Conservation (phyloP, 148 eudicot genomes). For the Persicaria maculosa region DNA sequence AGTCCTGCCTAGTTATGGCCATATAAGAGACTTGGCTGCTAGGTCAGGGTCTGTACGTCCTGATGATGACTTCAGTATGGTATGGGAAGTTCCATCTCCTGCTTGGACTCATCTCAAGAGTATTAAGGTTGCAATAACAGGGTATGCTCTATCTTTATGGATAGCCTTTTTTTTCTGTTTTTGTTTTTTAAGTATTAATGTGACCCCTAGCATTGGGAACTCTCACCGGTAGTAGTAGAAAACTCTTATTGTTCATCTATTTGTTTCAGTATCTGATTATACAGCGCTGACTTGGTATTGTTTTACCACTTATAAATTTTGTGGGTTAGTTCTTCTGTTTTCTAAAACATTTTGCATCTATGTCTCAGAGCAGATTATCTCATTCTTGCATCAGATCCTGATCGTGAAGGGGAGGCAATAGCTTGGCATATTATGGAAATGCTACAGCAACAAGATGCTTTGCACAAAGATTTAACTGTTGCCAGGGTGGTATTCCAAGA, state of each 20-base stretch:
- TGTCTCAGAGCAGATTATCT: conserved; percentile 83
- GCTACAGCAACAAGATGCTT: conserved; percentile 79
- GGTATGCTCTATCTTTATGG: conserved; percentile 39
- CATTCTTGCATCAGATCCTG: conserved; percentile 98
- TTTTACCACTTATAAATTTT: not conserved
- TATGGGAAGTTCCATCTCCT: conserved; percentile 96
- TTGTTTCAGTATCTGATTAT: not conserved
- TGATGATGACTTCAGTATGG: conserved; percentile 93
- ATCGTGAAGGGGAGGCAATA: conserved; percentile 98
- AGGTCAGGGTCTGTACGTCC: conserved; percentile 95
- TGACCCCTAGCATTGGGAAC: conserved; percentile 4
- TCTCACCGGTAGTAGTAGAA: not conserved
- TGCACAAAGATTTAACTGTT: conserved; percentile 46
- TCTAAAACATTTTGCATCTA: conserved; percentile 28
- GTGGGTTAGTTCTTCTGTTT: conserved; percentile 8
- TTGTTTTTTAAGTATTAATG: not conserved
- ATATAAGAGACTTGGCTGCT: conserved; percentile 95
- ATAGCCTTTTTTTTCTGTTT: not conserved
- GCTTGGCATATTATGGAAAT: conserved; percentile 98
- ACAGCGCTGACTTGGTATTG: not conserved
- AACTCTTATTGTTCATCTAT: not conserved
- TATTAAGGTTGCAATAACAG: conserved; percentile 79
- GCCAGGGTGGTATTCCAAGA: conserved; percentile 90
- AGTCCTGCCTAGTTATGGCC: conserved; percentile 96
- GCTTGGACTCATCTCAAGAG: conserved; percentile 96